Evolutionary conservation across 1,284 basidiomycete species (phyloP), one percentile per base, ranked within the genome.

Genomic region (Amylostereum areolatum): DNA sequence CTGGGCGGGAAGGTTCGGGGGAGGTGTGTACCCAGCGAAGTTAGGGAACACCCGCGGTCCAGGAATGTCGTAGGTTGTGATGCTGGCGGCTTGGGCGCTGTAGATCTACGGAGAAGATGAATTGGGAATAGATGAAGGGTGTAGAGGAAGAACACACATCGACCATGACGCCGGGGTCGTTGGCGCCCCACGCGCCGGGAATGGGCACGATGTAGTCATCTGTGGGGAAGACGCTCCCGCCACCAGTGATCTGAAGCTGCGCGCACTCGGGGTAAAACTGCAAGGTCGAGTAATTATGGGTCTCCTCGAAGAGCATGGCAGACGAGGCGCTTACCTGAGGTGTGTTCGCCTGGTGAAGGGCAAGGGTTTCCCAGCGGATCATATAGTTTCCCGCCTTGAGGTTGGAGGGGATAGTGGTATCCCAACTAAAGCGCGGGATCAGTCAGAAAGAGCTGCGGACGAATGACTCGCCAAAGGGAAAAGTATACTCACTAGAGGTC

Each of bases 231-330:
- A 67, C 58, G 52, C 55, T 68, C 11, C 77, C 77, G 42, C 74
- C 71, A 46, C 71, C 72, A 29, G 72, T 74, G 58, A 79, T 74
- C 29, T 60, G 50, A 44, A 78, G 66, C 57, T 79, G 77, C n/a
- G 76, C 77, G 53, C 76, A 79, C 61, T 79, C 77, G 4, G 77
- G 74, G 59, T 80, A 80, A 59, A 78, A 67, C 74, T 77, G 77
- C 74, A 74, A 34, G 35, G n/a, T n/a, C n/a, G n/a, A n/a, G n/a
- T n/a, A n/a, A n/a, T n/a, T n/a, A n/a, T n/a, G n/a, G n/a, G n/a
- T n/a, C n/a, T n/a, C n/a, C n/a, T n/a, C n/a, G n/a, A n/a, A n/a
- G n/a, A n/a, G n/a, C n/a, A n/a, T n/a, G n/a, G n/a, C n/a, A n/a
- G n/a, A n/a, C n/a, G n/a, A n/a, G n/a, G n/a, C n/a, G n/a, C n/a